Conservation (phyloP, 2,329 filamentous ascomycete genomes). For the Cucurbitaria berberidis region DNA sequence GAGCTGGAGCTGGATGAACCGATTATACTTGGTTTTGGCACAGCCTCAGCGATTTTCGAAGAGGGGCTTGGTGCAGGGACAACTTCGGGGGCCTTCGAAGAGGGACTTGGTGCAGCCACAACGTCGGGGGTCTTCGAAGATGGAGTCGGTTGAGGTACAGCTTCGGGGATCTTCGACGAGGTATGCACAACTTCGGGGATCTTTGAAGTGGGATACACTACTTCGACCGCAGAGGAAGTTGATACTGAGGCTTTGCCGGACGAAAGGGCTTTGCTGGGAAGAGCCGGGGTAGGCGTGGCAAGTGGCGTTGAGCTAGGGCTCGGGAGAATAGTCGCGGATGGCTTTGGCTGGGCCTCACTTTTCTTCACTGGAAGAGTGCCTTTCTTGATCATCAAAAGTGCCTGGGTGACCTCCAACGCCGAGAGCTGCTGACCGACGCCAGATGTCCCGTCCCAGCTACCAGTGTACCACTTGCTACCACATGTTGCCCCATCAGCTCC, state of each 20-base stretch:
- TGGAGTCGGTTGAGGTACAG: too few relatives aligned
- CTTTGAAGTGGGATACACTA: conserved; percentile 8
- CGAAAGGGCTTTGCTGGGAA: conserved; percentile 9
- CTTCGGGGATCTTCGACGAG: too few relatives aligned
- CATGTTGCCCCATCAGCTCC: conserved; percentile 50
- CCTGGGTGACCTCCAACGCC: conserved; percentile 54
- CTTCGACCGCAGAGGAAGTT: conserved; percentile 10
- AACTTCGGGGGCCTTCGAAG: conserved; percentile 14
- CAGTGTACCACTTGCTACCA: conserved; percentile 55
- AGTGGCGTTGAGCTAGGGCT: conserved; percentile 24
- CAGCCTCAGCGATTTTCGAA: conserved; percentile 15
- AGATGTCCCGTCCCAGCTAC: conserved; percentile 49
- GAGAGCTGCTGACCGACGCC: conserved; percentile 55
- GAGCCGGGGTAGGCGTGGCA: not conserved
- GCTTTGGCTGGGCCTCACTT: conserved; percentile 23
- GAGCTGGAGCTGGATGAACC: conserved; percentile 6
- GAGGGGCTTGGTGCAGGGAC: conserved; percentile 4
- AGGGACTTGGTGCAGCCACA: conserved; percentile 1
- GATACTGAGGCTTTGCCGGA: conserved; percentile 1
- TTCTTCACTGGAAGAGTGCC: conserved; percentile 38
- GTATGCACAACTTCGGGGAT: conserved; percentile 10
- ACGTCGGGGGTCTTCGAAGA: conserved; percentile 16
- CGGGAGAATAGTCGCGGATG: conserved; percentile 18
- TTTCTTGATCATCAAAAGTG: conserved; percentile 47
- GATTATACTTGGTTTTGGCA: conserved; percentile 6